Conservation (phyloP, 2,329 filamentous ascomycete species). For the Cladosporium velox region DNA sequence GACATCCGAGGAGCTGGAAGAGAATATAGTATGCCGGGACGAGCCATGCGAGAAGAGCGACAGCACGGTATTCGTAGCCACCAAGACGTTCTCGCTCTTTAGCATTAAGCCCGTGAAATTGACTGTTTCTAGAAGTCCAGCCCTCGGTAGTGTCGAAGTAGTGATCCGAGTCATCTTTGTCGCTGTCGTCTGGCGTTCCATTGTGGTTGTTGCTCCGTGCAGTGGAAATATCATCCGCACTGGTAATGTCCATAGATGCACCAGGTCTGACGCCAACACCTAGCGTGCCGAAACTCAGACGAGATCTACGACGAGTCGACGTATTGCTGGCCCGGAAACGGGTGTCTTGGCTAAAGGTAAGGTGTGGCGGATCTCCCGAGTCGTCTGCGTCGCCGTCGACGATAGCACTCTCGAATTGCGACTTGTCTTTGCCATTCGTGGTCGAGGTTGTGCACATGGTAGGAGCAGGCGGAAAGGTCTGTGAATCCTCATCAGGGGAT, state of each 20-base stretch:
- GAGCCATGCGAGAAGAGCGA: conserved; percentile 59
- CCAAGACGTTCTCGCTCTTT: conserved; percentile 61
- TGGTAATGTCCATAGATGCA: conserved; percentile 29
- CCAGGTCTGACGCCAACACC: not conserved
- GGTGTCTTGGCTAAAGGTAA: conserved; percentile 37
- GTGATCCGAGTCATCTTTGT: conserved; percentile 8
- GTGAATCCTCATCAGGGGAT: not conserved
- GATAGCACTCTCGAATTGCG: conserved; percentile 5
- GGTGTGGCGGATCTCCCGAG: not conserved
- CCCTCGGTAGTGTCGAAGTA: conserved; percentile 26
- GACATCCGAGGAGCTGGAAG: conserved; percentile 60
- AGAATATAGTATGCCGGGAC: conserved; percentile 62
- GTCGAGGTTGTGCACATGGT: not conserved
- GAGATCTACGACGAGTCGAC: conserved; percentile 23
- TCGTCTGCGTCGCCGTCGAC: conserved; percentile 17
- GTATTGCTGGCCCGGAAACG: conserved; percentile 25
- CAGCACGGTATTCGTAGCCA: conserved; percentile 64
- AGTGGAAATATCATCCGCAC: not conserved
- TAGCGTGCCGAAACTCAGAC: conserved; percentile 32
- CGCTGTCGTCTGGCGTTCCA: no score
- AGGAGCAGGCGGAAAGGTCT: not conserved
- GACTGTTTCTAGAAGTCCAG: conserved; percentile 50
- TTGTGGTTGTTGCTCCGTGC: not conserved
- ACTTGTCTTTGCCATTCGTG: not conserved
- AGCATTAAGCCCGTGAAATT: conserved; percentile 56